These are phyloP conservation scores for Lichtheimia corymbifera DNA, from an alignment of 371 early-diverging fungal genomes.

Conservation along the genomic window DNA sequence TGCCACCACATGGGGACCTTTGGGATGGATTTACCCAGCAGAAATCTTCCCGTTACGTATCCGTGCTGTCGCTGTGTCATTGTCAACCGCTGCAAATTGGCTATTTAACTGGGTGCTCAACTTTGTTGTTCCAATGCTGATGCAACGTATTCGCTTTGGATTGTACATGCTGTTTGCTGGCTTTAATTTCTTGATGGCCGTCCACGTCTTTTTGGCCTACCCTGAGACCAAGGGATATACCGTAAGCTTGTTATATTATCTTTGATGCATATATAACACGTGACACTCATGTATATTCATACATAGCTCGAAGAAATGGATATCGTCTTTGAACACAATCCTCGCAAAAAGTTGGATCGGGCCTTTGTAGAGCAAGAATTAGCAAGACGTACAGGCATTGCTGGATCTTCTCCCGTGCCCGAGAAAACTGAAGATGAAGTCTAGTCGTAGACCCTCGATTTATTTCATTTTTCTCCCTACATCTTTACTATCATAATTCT, in stretches of 20 bases:
- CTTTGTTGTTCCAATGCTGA: conserved; percentile 59
- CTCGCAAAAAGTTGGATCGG: conserved; percentile 34
- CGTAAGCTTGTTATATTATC: conserved; percentile 16
- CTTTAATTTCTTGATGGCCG: conserved; percentile 59
- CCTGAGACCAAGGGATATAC: conserved; percentile 64
- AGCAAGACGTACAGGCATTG: conserved; percentile 11
- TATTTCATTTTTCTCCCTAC: neutral
- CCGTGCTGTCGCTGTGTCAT: conserved; percentile 75
- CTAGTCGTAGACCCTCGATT: neutral
- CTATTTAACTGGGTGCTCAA: conserved; percentile 70
- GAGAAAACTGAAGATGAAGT: conserved; percentile 12
- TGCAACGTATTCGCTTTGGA: conserved; percentile 61
- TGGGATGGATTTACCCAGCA: conserved; percentile 90
- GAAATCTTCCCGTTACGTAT: conserved; percentile 80
- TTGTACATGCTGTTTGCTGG: conserved; percentile 68
- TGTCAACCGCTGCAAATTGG: conserved; percentile 90
- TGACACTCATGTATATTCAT: conserved; percentile 19
- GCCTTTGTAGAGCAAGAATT: conserved; percentile 25
- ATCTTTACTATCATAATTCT: neutral
- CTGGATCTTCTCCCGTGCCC: neutral
- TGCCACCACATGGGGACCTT: conserved; percentile 86
- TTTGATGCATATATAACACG: neutral
- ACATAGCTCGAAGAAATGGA: conserved; percentile 45
- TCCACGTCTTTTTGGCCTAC: conserved; percentile 62
- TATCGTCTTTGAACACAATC: conserved; percentile 36